Evolutionary conservation across 768 basidiomycete genomes (phyloP), one percentile per base, ranked within the genome.

Genomic region (Lactarius tabidus): DNA sequence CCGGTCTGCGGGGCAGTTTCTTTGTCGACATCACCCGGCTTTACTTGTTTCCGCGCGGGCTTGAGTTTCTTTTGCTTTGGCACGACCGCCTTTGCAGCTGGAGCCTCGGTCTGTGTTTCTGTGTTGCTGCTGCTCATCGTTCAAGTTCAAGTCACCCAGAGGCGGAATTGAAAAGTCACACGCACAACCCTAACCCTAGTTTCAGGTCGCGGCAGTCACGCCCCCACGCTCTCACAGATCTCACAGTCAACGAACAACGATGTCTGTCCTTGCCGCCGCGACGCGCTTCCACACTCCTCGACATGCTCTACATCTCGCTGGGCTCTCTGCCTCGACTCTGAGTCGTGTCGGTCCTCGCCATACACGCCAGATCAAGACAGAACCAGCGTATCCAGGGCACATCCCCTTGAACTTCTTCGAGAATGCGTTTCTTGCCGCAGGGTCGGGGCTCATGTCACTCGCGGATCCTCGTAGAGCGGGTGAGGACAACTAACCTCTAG

Each of bases 21-120:
- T 77, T 93, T 93, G 69, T 91, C 91, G 20, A 96, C 91, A 70
- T 96, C 89, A 41, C 93, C 95, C 1, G 90, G 79, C 70, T 91
- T 89, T 15, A 98, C 94, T 72, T 98, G 95, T 72, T 95, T 94
- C 57, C 94, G 79, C n/a, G 95, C 95, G 5, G 95, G 95, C 70
- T 90, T 90, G 17, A 92, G 79, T 72, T 92, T 93, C 75, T 89
- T 93, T 39, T 64, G 62, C 62, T 75, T 75, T 63, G 74, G 75
- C 12, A 69, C 60, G 31, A 64, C 60, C 6, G 63, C 55, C 8
- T 45, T 59, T 31, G 31, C 36, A 28, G 65, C 54, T 2, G 35
- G 53, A 8, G 35, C 53, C 35, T 57, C 65, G 20, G 62, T 52
- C 31, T 64, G 63, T 1, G 57, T 62, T 62, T 69, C 69, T 9